These are phyloP conservation scores for Solanum hybrid DNA, from an alignment of 305 asterid species.

Conservation along the genomic window DNA sequence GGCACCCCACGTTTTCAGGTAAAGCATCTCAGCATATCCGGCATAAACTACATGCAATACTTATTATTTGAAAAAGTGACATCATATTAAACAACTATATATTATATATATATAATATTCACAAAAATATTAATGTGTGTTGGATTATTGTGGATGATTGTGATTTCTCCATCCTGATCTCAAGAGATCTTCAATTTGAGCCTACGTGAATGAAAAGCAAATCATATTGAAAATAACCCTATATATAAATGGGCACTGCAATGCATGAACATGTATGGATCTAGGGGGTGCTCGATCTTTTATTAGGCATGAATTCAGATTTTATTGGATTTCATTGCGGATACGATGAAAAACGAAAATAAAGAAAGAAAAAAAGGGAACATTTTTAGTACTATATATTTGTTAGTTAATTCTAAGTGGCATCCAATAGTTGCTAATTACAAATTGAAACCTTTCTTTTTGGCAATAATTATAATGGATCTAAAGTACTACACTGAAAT, in stretches of 20 bases:
- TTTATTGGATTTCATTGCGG: not conserved
- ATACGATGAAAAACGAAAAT: not conserved
- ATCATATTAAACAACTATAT: not conserved
- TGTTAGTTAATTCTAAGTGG: constrained; percentile 1
- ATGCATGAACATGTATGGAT: not conserved
- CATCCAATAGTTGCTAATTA: constrained; percentile 7
- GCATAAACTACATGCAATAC: not conserved
- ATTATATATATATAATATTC: not conserved
- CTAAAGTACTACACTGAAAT: constrained; percentile 14
- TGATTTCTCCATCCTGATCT: not conserved
- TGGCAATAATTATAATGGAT: constrained; percentile 27
- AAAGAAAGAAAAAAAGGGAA: not conserved
- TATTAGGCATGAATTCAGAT: not conserved
- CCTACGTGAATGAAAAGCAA: not conserved
- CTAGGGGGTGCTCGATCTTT: not conserved
- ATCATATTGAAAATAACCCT: not conserved
- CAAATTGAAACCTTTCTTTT: constrained; percentile 8
- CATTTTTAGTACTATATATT: constrained; percentile 15
- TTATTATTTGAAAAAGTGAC: not conserved
- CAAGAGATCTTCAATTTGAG: not conserved
- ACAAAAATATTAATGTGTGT: not conserved
- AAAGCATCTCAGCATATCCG: constrained; percentile 6
- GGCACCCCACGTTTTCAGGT: constrained; percentile 34
- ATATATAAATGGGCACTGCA: not conserved
- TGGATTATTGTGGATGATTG: not conserved